Evolutionary conservation across 192 early-diverging fungal genomes (phyloP), one percentile per base, ranked within the genome.

Genomic region (Coemansia sp.): DNA sequence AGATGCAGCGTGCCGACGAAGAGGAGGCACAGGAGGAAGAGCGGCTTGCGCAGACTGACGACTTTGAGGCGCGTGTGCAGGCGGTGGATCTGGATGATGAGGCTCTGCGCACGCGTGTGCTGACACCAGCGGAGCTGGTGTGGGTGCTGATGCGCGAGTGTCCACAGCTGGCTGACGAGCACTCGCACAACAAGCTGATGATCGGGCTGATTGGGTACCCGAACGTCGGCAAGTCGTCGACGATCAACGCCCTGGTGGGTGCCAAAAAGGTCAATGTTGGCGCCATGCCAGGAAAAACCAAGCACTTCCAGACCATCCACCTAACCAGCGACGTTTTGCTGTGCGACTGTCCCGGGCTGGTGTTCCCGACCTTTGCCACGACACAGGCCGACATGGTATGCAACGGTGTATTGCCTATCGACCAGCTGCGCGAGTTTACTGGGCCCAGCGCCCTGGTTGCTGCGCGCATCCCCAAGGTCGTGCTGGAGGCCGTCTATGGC

Each of bases 271-370:
- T 99, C 26, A 92, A 96, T 6, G 95, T 99, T 15, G 91, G 91
- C 10, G 84, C 97, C 27, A 99, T 95, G 18, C 97, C 97, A 18
- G 97, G 97, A 63, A 99, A 98, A 67, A 99, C 97, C 57, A 98
- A 98, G 83, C 97, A 99, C 74, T 99, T 99, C 83, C 97, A 99
- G 82, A 98, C 97, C 32, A 93, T 99, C 61, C 90, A 94, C 46
- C 83, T 99, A 65, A 91, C 92, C 2, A 84, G 87, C 53, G 69
- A 80, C 27, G 75, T 95, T 36, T 79, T 98, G 17, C 89, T 99
- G 38, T 99, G 97, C 74, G 97, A 99, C 81, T 99, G 97, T 82
- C 97, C 97, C 43, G 97, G 97, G 67, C 83, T 99, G 19, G 97
- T 99, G 14, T 98, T 99, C 85, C 97, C 97, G 14, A 90, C 93